Base-by-base conservation (phyloP, 1,139 yeast species). In the Kluyveromyces sp. region DNA sequence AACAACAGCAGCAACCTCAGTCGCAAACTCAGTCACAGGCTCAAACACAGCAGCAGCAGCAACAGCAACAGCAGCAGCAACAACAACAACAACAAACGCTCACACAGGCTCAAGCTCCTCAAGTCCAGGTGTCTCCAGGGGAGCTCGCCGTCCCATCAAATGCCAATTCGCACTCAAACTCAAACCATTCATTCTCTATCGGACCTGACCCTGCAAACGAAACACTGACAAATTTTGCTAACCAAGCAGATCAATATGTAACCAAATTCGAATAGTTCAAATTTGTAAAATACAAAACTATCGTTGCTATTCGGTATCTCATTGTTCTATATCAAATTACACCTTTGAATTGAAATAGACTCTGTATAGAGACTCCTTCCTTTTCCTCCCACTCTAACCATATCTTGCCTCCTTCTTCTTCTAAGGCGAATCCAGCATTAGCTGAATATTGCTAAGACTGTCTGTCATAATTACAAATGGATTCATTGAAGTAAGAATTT, bases 171-270 rank as follows among this genome's bases (percentile, higher is more conserved):
- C 15, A 35, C 21, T 35, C 34, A 5, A 15, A 26, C 25, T 25
- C 41, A 4, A 39, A 39, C 35, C 15, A 34, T n/a, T 39, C 39
- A 4, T 41, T 35, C 6, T 26, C 39, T 10, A 21, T 41, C n/a
- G 39, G 30, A 7, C 39, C 43, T 34, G 39, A 34, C 25, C 40
- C 30, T 25, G 41, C 50, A 5, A 48, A 47, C 32, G 64, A 59
- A 36, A 49, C 63, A 4, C 55, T 63, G 28, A 47, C 61, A 39
- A 56, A 53, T 28, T 61, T 55, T 46, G 66, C 62, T 4, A 56
- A 57, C 44, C 66, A 63, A 49, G 66, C 66, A 4, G 60, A 60
- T 27, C 65, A 59, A 33, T 63, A 57, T 46, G 66, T 61, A 7
- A 58, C 60, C 39, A 65, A 63, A 42, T 63, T 63, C 46, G 60